Base-by-base conservation (phyloP, 176 grass and related monocot genomes). In the Secale cereale region DNA sequence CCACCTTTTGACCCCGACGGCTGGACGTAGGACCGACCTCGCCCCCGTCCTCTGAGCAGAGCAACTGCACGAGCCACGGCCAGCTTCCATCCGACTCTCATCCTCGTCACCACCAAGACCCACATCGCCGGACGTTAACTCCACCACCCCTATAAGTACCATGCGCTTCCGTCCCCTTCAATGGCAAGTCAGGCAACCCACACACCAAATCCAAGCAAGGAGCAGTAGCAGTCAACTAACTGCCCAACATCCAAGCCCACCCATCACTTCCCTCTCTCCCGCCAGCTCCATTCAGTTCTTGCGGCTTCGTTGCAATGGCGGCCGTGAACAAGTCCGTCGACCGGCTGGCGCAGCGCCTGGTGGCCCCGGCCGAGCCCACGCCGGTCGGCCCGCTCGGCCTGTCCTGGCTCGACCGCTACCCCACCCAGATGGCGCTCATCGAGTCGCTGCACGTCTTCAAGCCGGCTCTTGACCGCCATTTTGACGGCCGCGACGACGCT, bases 391-490 rank as follows among this genome's bases (percentile, higher is more conserved):
- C 27, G 5, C 87, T 93, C 30, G 89, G 80, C 10, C 87, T 98
- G 4, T 98, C 95, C 15, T 94, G 92, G 92, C 95, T 98, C 5
- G 95, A 98, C 79, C 91, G 86, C 6, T 97, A 97, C 76, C 92
- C 95, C 1, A 97, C 95, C 2, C 92, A 94, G 81, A 88, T 91
- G 83, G 95, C 95, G 43, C 89, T 97, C 29, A 94, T 97, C 60
- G 92, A 97, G 81, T 94, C 92, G 7, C 82, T 98, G 3, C 95
- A 94, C 29, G 95, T 98, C 8, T 98, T 98, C 91, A 92, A 88
- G 84, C n/a, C n/a, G n/a, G n/a, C n/a, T n/a, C n/a, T n/a, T n/a
- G n/a, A n/a, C n/a, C n/a, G n/a, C n/a, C n/a, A n/a, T n/a, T n/a
- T n/a, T n/a, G n/a, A n/a, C n/a, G n/a, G n/a, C n/a, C n/a, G n/a